A percentile compares a stretch with the other conserved stretches of the same genome.
These are phyloP conservation scores for Penicillium chermesinum DNA, from an alignment of 495 filamentous ascomycete species.

Conservation along the genomic window DNA sequence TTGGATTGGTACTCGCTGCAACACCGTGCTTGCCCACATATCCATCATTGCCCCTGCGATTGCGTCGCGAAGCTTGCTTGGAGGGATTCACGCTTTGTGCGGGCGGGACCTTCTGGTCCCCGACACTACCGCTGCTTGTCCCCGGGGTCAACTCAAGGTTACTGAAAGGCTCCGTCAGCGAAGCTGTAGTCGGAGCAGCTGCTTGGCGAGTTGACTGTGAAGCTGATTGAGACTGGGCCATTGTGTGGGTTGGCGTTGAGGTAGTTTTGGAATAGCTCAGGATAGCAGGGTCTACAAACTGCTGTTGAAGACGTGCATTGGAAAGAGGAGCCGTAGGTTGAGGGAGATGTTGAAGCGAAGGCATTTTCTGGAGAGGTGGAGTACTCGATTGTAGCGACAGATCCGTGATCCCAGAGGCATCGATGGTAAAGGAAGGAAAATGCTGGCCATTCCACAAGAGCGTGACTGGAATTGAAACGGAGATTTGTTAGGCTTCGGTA, in stretches of 20 bases:
- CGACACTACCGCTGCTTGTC: slow-evolving; percentile 7
- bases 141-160: slow-evolving; percentile 33
- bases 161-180: slow-evolving; percentile 41
- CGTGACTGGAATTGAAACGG: slow-evolving; percentile 32
- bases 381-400: slow-evolving; percentile 44
- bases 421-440: slow-evolving; percentile 45
- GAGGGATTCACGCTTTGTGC: slow-evolving; percentile 13
- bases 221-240: slow-evolving; percentile 2
- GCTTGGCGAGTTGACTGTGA: slow-evolving; percentile 3
- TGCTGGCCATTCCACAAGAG: slow-evolving; percentile 46
- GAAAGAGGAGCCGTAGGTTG: not conserved
- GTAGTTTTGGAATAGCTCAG: slow-evolving; percentile 40
- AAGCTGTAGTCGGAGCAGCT: slow-evolving; percentile 23
- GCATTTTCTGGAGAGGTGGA: not conserved
- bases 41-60: slow-evolving; percentile 29
- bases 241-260: slow-evolving; percentile 7
- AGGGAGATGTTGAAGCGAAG: not conserved
- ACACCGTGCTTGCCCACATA: slow-evolving; percentile 30
- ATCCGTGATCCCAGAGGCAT: slow-evolving; percentile 54
- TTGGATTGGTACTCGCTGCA: slow-evolving; percentile 37
- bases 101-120: slow-evolving; percentile 16
- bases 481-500: not conserved
- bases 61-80: slow-evolving; percentile 24
- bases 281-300: slow-evolving; percentile 54
- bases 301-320: slow-evolving; percentile 14